Base-by-base conservation (phyloP, 805 yeast species). In the Barnettozyma vustinii region DNA sequence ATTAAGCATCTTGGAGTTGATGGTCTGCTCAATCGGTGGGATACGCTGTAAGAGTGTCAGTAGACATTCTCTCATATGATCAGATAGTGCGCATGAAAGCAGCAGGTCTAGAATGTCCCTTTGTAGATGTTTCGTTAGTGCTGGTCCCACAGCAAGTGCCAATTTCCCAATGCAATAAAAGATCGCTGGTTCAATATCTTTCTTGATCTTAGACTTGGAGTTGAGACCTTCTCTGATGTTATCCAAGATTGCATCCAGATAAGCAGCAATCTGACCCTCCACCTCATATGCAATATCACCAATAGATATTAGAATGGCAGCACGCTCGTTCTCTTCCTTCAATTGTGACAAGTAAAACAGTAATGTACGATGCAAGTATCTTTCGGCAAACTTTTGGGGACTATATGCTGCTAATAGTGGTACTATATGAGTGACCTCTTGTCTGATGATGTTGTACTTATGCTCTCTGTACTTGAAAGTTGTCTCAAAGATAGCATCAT, bases 111-210 rank as follows among this genome's bases (percentile, higher is more conserved):
- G 68, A 20, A 92, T 75, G 58, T 88, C 96, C 52, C 84, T 77
- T 54, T 89, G 91, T 48, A 94, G 69, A 62, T 88, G 90, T 61
- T 92, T 94, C 0, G 97, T 87, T 48, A 92, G 71, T 0, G 96
- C 96, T 12, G 96, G 95, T 0, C 97, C 97, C 15, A 92, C 88
- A 0, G 98, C 92, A 23, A 77, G 76, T 0, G 97, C 91, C 35
- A 94, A 69, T 66, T 88, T 86, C 0, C 95, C 88, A 40, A 92
- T 75, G 63, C 98, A 94, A 57, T 86, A 87, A 59, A 91, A 92
- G 19, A 92, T 79, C 1, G 96, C 90, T 0, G 87, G 84, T 55
- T 88, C 96, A 40, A 85, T 81, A 44, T 85, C 90, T 60, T 81
- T 84, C 50, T 91, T 75, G 2, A 74, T 65, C 53, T 81, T 79